Evolutionary conservation across 2,329 filamentous ascomycete genomes (phyloP).

Genomic region (Colletotrichum acutatum): DNA sequence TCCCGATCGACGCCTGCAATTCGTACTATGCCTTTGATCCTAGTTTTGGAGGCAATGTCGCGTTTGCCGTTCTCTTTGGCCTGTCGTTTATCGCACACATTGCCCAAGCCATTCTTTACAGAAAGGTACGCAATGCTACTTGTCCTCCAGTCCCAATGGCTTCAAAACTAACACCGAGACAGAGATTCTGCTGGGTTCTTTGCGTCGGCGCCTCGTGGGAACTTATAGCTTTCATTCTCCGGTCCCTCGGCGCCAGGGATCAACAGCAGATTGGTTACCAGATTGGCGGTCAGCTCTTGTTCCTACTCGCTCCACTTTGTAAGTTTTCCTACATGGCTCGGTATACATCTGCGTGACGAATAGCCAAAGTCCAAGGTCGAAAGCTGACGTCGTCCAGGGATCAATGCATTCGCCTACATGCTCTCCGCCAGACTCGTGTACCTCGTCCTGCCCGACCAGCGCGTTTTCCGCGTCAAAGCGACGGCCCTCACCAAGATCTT

Average conservation of each 20-base stretch:
- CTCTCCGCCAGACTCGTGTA: conserved; percentile 52
- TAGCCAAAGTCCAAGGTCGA: no score
- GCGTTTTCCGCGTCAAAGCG: conserved; percentile 48
- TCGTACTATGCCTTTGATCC: conserved; percentile 47
- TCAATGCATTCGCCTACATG: conserved; percentile 59
- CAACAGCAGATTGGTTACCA: conserved; percentile 49
- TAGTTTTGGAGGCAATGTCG: conserved; percentile 46
- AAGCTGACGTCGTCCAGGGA: conserved; percentile 42
- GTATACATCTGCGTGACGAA: neutral
- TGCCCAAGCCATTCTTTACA: conserved; percentile 43
- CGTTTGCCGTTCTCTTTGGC: conserved; percentile 46
- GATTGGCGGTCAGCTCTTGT: conserved; percentile 47
- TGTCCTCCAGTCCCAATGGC: fast-evolving
- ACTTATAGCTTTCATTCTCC: conserved; percentile 49
- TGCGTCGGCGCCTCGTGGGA: conserved; percentile 54
- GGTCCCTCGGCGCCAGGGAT: conserved; percentile 47
- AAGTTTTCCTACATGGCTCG: conserved; percentile 12
- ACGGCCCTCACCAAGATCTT: conserved; percentile 56
- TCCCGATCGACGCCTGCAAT: conserved; percentile 46
- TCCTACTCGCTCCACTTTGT: conserved; percentile 56
- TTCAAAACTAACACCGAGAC: neutral
- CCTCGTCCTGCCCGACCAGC: conserved; percentile 50
- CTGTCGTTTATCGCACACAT: conserved; percentile 43
- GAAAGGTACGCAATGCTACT: conserved; percentile 39
- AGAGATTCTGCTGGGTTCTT: conserved; percentile 51